Evolutionary conservation across 805 yeast species (phyloP), one percentile per base, ranked within the genome.

Genomic region (Metschnikowia kunwiensis): DNA sequence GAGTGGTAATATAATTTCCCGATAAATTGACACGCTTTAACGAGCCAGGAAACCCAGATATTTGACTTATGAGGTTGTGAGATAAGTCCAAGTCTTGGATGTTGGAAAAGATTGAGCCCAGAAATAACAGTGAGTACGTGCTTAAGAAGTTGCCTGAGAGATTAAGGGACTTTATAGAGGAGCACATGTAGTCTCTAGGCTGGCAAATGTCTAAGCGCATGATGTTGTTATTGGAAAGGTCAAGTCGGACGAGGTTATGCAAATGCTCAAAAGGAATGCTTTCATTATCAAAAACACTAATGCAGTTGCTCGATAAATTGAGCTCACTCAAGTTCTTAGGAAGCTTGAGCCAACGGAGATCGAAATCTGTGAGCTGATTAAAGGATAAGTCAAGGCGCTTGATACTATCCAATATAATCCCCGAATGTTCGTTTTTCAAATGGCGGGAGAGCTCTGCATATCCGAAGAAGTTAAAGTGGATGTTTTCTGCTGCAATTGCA

Each of bases 291-390:
- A 60, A 16, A 14, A 30, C 32, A 18, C 42, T 36, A 11, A 60
- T 27, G 24, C 33, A 46, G 35, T 61, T 61, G 38, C 59, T 58
- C 5, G 65, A 56, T n/a, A 60, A 42, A 29, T 57, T 54, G 24
- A 61, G 39, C 9, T 43, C 18, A 24, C 36, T 33, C 20, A 61
- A 32, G 16, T 39, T 30, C 0, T 35, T 5, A 1, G 66, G 64
- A 24, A 61, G 50, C 10, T 30, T 18, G 5, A 59, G 29, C 10
- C 25, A 11, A 4, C 47, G 21, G 13, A 60, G 29, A 13, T 29
- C 34, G 14, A 19, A 27, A 30, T 59, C 60, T n/a, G 42, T 36
- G 10, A 61, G 39, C 9, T 47, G 44, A 28, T 59, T 61, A 41
- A 38, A 61, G 3, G 65, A 58, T 25, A 61, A 42, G 42, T 61